Evolutionary conservation across 1,284 basidiomycete genomes (phyloP), one percentile per base, ranked within the genome.

Genomic region (Uromyces viciae-fabae): DNA sequence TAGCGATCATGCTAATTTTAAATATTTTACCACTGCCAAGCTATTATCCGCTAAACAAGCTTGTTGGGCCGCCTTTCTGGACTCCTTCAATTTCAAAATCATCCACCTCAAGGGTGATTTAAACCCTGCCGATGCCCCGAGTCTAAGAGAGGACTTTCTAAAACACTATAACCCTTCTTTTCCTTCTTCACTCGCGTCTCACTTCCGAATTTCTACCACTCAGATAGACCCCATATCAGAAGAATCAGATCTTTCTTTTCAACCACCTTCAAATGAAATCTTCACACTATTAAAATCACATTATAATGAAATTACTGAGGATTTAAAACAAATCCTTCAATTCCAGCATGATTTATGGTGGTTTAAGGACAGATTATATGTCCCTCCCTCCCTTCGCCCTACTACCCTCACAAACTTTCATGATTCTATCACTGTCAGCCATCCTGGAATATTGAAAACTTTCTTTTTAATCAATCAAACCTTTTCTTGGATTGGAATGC

Each of bases 1-100:
- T 49, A 64, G 58, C 15, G 58, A 76, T 60, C 74, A 76, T 60
- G 38, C 56, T 46, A 76, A 76, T 66, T n/a, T 76, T 1, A 3
- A 22, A 3, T 75, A 62, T 40, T 75, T 75, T 46, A 42, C 3
- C 9, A 62, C 56, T 2, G n/a, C 38, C 2, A 33, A 66, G 9
- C 25, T 38, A 43, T 33, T 77, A 3, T 43, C 60, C 31, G 60
- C 75, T 8, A 43, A 68, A 54, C 75, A 77, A 33, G 62, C 58
- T 0, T 2, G 58, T 31, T 77, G 75, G 75, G 60, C 75, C 5
- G 14, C 56, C 7, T 62, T 75, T 40, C n/a, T 75, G 5, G 40
- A 43, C 38, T 38, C 49, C 1, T 75, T 77, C 31, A 66, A 64
- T 19, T 68, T 77, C n/a, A 1, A 1, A 11, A 77, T 77, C 33